Evolutionary conservation across 2,329 filamentous ascomycete species (phyloP), one percentile per base, ranked within the genome.

Genomic region (Colletotrichum coccodes): DNA sequence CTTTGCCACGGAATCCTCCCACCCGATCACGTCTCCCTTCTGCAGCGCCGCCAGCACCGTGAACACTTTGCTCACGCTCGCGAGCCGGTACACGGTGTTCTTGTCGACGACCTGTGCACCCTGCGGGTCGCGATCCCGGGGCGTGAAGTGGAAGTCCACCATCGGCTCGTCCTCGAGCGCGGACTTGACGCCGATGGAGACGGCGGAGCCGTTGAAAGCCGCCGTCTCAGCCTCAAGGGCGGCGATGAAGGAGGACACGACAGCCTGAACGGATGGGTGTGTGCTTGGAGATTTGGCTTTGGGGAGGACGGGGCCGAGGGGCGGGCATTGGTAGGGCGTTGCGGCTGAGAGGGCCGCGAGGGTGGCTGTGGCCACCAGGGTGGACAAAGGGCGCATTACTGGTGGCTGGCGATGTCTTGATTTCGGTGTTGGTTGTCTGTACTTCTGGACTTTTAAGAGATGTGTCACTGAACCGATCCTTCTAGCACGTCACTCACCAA

Each of bases 1-100:
- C 40, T 84, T 79, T 1, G 83, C 79, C 6, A 88, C 76, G 1
- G 82, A 82, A 52, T 80, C 81, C 2, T 85, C 78, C 75, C 80
- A 57, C 34, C 50, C 12, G 4, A 71, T 18, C 28, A 62, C 44
- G 23, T 70, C 70, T 6, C 42, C 56, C 59, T 21, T 64, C 71
- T 53, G 61, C 64, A 68, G 62, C 61, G 63, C 69, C 30, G 59
- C 65, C 16, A 70, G 65, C 54, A 62, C 64, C 21, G 60, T 42
- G 56, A 68, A 64, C 40, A 65, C 63, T 72, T 86, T 86, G 11
- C 82, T 82, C 12, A 85, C 73, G 69, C 83, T 85, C 16, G 76
- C 80, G 4, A 82, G 72, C 3, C 79, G 75, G 71, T 80, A 87
- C 23, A 82, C 73, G 0, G 75, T 81, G 57, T 83, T 71, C 6